Percentiles rank a stretch among this genome's conserved stretches.
phyloP scores from a whole-genome alignment of 2,329 filamentous ascomycete species.

The Talaromyces sp. region DNA sequence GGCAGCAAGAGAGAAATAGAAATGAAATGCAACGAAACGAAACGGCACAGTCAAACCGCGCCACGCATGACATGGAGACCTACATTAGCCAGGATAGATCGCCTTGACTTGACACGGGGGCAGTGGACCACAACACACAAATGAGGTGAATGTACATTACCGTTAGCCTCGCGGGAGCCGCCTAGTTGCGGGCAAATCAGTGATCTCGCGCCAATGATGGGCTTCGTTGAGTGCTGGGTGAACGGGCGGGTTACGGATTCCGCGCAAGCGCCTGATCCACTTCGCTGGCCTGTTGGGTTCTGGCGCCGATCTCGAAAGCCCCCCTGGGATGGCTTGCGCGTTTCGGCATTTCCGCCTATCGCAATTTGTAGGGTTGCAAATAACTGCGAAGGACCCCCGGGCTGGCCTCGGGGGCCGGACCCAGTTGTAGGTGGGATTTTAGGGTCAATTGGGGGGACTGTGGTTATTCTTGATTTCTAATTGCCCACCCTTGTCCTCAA shows the following conservation, averaged over 20 bases:
- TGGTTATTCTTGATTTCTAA: not conserved
- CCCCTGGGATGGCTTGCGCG: constrained; percentile 3
- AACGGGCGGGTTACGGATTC: constrained; percentile 8
- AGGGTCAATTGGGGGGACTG: not conserved
- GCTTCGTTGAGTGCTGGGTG: not conserved
- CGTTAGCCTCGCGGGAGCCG: constrained; percentile 11
- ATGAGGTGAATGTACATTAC: constrained; percentile 4
- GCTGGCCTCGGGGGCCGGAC: not conserved
- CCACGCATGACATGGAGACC: constrained; percentile 5
- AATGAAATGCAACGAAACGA: constrained; percentile 1
- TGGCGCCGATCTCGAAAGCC: constrained; percentile 6
- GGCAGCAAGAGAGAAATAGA: not conserved
- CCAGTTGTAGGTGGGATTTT: not conserved
- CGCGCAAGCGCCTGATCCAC: constrained; percentile 15
- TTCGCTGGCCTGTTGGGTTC: constrained; percentile 7
- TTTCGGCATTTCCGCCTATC: constrained; percentile 10
- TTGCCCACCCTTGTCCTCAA: no score
- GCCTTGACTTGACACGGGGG: constrained; percentile 1
- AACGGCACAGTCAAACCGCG: not conserved
- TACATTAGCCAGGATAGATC: constrained; percentile 6
- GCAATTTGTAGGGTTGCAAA: not conserved
- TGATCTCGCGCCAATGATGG: constrained; percentile 5
- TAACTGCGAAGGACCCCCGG: not conserved
- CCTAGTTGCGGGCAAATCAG: constrained; percentile 2
- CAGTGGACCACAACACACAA: not conserved